phyloP scores from a whole-genome alignment of 2,329 filamentous ascomycete genomes.

The Venturia effusa region DNA sequence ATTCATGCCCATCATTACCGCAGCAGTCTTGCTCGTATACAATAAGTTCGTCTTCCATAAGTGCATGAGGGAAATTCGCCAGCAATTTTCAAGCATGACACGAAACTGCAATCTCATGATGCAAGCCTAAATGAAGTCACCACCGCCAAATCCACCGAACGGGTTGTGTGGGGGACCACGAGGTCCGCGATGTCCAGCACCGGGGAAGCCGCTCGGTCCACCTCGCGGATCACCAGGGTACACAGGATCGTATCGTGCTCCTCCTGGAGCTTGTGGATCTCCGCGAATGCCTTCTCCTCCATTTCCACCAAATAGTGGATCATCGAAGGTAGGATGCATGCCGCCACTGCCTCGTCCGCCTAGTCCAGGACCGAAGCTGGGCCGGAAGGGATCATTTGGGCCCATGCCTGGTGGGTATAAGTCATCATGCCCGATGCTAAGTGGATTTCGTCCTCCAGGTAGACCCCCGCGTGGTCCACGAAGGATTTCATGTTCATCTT shows the following conservation, averaged over 20 bases:
- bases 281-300: slow-evolving; percentile 34
- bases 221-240: slow-evolving; percentile 55
- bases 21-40: too few species aligned
- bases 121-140: slow-evolving; percentile 41
- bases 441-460: slow-evolving; percentile 39
- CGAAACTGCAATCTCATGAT: too few species aligned
- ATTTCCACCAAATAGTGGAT: slow-evolving; percentile 64
- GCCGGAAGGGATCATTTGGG: slow-evolving; percentile 69
- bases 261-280: slow-evolving; percentile 69
- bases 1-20: too few species aligned
- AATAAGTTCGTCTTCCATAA: too few species aligned
- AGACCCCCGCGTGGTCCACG: slow-evolving; percentile 30
- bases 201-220: slow-evolving; percentile 13
- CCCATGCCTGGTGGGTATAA: slow-evolving; percentile 79
- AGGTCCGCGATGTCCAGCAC: slow-evolving; percentile 32
- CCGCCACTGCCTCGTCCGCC: slow-evolving; percentile 50
- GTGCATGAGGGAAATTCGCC: too few species aligned
- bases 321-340: slow-evolving; percentile 95
- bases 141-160: slow-evolving; percentile 49
- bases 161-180: slow-evolving; percentile 43
- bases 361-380: slow-evolving; percentile 51
- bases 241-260: slow-evolving; percentile 82
- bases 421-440: slow-evolving; percentile 74
- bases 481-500: slow-evolving; percentile 79
- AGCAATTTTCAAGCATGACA: too few species aligned